phyloP scores from a whole-genome alignment of 495 filamentous ascomycete genomes.

The Umbilicaria muhlenbergii region DNA sequence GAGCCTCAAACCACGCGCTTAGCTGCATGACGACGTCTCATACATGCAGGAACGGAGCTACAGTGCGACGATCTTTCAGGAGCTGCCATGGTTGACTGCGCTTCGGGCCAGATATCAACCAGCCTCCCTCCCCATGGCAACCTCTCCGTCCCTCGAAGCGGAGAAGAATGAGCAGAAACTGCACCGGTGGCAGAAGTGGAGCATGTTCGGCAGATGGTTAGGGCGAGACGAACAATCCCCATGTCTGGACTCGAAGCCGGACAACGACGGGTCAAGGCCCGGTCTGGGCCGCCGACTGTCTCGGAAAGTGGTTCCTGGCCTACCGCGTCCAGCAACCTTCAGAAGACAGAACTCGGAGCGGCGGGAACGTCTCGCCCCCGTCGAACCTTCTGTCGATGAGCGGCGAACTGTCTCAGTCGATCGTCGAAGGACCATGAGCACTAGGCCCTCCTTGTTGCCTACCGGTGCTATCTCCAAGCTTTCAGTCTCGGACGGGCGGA shows the following conservation, averaged over 20 bases:
- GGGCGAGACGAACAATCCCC: constrained; percentile 22
- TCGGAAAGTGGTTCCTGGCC: constrained; percentile 58
- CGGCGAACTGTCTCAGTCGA: constrained; percentile 63
- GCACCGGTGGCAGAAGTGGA: constrained; percentile 36
- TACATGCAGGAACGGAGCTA: no score
- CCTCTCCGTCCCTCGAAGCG: no score
- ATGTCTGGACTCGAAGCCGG: constrained; percentile 2
- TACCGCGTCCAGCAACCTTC: constrained; percentile 62
- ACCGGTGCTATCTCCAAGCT: constrained; percentile 2
- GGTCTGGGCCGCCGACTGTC: constrained; percentile 40
- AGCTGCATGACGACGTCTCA: no score
- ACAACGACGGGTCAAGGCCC: constrained; percentile 14
- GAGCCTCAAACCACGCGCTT: no score
- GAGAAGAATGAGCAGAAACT: constrained; percentile 21
- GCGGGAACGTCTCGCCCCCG: constrained; percentile 52
- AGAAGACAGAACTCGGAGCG: constrained; percentile 68
- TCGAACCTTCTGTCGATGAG: constrained; percentile 41
- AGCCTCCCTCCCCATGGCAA: no score
- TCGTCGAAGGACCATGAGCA: constrained; percentile 37
- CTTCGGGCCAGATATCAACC: no score
- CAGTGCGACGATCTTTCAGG: no score
- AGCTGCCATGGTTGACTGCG: no score
- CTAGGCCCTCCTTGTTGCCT: constrained; percentile 18
- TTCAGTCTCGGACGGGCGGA: constrained; percentile 15
- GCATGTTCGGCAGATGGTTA: constrained; percentile 27